Base-by-base conservation (phyloP, 805 yeast genomes). In the Candida methanosorbosa region DNA sequence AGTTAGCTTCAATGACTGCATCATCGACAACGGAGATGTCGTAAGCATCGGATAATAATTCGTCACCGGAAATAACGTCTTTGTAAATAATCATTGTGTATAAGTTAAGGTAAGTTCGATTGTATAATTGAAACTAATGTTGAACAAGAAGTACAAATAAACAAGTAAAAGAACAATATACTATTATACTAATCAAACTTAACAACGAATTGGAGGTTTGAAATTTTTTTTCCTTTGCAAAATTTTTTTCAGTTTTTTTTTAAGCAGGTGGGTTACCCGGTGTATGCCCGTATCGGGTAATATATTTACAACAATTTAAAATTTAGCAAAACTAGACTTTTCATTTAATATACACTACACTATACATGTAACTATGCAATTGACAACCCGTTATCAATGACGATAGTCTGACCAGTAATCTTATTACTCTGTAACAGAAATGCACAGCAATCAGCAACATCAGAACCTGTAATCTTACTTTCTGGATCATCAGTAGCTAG, bases 21-120 rank as follows among this genome's bases (percentile, higher is more conserved):
- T 75, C 84, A 58, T 84, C 95, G 49, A 92, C 97, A 64, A 68
- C 70, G 61, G 71, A 80, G 64, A 75, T 60, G 67, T 85, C 94
- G 78, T 88, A 92, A 60, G 98, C 98, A 63, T 88, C 97, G 48
- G 98, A 92, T 69, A 90, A 72, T 57, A 83, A 72, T 77, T 90
- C 98, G 75, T 90, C 98, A 61, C 82, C 84, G 50, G 97, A 82
- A 68, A 90, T 63, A 64, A 87, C 68, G 72, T 90, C 98, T 68
- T 72, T 64, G 66, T 41, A 61, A 56, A 66, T 66, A 40, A 54
- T 42, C 65, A 64, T 61, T 36, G 37, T 56, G 38, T 8, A 13
- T 13, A n/a, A n/a, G n/a, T n/a, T n/a, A n/a, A n/a, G n/a, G n/a
- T n/a, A n/a, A n/a, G n/a, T n/a, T n/a, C n/a, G n/a, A n/a, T n/a